Base-by-base conservation (phyloP, 805 yeast species). In the Barnettozyma botsteinii region DNA sequence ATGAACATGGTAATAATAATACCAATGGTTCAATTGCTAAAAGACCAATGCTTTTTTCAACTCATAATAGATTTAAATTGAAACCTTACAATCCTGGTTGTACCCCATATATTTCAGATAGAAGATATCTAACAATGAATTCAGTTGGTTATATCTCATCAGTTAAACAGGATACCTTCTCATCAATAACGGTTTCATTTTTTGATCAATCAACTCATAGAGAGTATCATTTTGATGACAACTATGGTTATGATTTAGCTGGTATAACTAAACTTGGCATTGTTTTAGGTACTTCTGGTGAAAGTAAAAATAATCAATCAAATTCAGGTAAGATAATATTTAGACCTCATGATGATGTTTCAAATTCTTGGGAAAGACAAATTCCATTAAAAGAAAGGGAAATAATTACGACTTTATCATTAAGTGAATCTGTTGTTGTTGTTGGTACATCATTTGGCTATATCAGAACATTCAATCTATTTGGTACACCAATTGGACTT, bases 151-250 rank as follows among this genome's bases (percentile, higher is more conserved):
- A 85, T 56, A 82, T 80, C 0, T 84, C 94, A 77, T 69, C 87
- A 1, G 93, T 85, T 11, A 72, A 74, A 45, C 79, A 72, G 18
- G 67, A 66, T 21, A 65, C 64, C 2, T 73, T 77, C 49, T 75
- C 79, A 43, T 79, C 89, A 29, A 69, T 91, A n/a, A 89, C 96
- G 0, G 86, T 89, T 2, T 76, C 86, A 12, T 91, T 93, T 55
- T 87, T 86, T 54, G 97, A 91, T 57, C 69, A 82, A 38, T 77
- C 86, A 0, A 54, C 71, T 11, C 82, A 81, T 55, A 75, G 79
- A 42, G 96, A 87, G 52, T 86, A 86, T 53, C 91, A 87, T 61
- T 89, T 91, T 62, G 81, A 79, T 35, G 98, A 91, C 60, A 60
- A 75, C 33, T 69, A 72, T 45, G 72, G 75, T 12, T 86, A 71